These are phyloP conservation scores for Tephrocybe sp. DNA, from an alignment of 768 basidiomycete species.

Conservation along the genomic window DNA sequence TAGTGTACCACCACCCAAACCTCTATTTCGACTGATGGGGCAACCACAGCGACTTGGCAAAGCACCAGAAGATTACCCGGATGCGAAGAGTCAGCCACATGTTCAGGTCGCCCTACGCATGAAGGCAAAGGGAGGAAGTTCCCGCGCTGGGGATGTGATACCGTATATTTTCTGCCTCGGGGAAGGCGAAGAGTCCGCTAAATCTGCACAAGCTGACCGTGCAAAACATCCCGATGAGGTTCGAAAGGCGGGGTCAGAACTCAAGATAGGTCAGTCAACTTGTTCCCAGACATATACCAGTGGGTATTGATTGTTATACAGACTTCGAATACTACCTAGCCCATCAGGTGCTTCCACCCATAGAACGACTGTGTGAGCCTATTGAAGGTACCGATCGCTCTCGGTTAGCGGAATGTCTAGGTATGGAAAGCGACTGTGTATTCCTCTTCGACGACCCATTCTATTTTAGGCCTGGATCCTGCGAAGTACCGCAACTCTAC, in stretches of 20 bases:
- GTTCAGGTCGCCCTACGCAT: conserved; percentile 93
- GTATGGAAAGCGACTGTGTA: conserved; percentile 33
- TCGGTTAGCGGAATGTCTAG: conserved; percentile 91
- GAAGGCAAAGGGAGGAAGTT: conserved; percentile 79
- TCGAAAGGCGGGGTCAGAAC: conserved; percentile 57
- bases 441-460: conserved; percentile 1
- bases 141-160: conserved; percentile 88
- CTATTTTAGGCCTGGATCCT: conserved; percentile 54
- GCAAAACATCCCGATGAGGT: conserved; percentile 95
- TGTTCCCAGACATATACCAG: background rate
- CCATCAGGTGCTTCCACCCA: conserved; percentile 89
- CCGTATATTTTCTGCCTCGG: conserved; percentile 90
- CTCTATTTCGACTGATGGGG: background rate
- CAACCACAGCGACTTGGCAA: conserved; percentile 81
- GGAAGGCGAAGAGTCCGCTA: conserved; percentile 68
- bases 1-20: conserved; percentile 13
- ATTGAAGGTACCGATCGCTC: conserved; percentile 95
- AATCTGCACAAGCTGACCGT: conserved; percentile 79
- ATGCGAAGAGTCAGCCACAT: conserved; percentile 92
- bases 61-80: conserved; percentile 95
- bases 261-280: conserved; percentile 65
- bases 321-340: conserved; percentile 92
- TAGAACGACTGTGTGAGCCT: conserved; percentile 92
- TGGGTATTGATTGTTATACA: conserved; percentile 26
- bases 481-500: conserved; percentile 45